Evolutionary conservation across 768 basidiomycete species (phyloP).

Genomic region (Lanmaoa rubissima): DNA sequence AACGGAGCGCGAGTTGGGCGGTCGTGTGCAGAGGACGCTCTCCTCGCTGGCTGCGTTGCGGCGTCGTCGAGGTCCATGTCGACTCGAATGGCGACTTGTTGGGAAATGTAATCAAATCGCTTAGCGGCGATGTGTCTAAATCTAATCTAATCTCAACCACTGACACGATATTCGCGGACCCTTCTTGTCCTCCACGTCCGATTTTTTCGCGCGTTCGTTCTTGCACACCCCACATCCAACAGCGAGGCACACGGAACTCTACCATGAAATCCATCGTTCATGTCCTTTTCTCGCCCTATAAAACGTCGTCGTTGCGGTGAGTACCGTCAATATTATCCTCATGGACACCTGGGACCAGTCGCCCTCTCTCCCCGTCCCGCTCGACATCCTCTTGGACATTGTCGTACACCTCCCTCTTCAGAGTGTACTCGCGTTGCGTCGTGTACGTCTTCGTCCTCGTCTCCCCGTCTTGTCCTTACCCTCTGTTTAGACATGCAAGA

Average conservation of each 20-base stretch:
- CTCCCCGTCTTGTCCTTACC: background rate
- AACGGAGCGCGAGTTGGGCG: slow-evolving; percentile 22
- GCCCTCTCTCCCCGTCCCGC: slow-evolving; percentile 36
- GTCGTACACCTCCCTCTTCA: slow-evolving; percentile 39
- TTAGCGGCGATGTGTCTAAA: background rate
- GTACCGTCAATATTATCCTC: background rate
- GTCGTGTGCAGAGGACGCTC: slow-evolving; percentile 18
- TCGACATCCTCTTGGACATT: slow-evolving; percentile 48
- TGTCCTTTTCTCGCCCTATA: background rate
- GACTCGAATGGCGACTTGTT: background rate
- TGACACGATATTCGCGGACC: slow-evolving; percentile 22
- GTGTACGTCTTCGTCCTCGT: slow-evolving; percentile 34
- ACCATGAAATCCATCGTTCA: background rate
- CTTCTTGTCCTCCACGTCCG: slow-evolving; percentile 12
- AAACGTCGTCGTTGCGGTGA: background rate
- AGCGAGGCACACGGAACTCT: background rate
- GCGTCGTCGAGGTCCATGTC: slow-evolving; percentile 21
- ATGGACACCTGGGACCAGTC: slow-evolving; percentile 8
- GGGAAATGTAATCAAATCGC: background rate
- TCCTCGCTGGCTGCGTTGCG: background rate
- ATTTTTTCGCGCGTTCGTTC: slow-evolving; percentile 15
- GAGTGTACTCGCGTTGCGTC: slow-evolving; percentile 46
- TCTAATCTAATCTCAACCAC: slow-evolving; percentile 19
- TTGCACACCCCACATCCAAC: background rate
- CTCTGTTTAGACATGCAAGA: slow-evolving; percentile 44